Evolutionary conservation across 768 basidiomycete species (phyloP).

Genomic region (Panaeolus cyanescens): DNA sequence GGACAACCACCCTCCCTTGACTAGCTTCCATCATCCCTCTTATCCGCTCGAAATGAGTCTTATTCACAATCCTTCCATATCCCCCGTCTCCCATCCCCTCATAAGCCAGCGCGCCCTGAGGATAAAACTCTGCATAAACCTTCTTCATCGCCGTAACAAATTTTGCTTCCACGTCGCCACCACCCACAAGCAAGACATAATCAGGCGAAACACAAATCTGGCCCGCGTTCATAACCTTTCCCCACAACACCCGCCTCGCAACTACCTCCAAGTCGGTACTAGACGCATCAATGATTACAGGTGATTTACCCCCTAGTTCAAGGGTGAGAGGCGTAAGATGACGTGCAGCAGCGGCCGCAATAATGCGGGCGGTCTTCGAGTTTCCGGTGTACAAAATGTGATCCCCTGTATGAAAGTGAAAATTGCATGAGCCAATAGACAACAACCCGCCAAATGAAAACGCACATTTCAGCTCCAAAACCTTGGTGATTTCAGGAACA

Average conservation of each 20-base stretch:
- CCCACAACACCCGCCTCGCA: slow-evolving; percentile 68
- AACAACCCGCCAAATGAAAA: not conserved
- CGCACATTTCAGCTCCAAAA: slow-evolving; percentile 14
- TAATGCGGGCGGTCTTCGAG: slow-evolving; percentile 45
- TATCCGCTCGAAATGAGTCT: slow-evolving; percentile 55
- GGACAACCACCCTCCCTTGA: slow-evolving; percentile 56
- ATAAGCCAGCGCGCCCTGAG: slow-evolving; percentile 51
- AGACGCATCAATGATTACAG: slow-evolving; percentile 39
- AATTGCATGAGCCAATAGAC: no score
- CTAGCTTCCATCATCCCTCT: slow-evolving; percentile 52
- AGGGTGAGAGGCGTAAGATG: slow-evolving; percentile 57
- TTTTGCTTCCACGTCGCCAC: slow-evolving; percentile 40
- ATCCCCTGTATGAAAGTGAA: slow-evolving; percentile 23
- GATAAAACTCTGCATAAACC: slow-evolving; percentile 51
- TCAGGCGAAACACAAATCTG: slow-evolving; percentile 70
- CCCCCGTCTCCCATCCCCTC: not conserved
- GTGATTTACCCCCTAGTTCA: slow-evolving; percentile 57
- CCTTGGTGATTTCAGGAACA: slow-evolving; percentile 9
- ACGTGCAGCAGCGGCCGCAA: slow-evolving; percentile 53
- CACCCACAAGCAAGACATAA: slow-evolving; percentile 30
- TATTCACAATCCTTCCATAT: slow-evolving; percentile 55
- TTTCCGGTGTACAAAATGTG: slow-evolving; percentile 52
- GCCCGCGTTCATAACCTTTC: slow-evolving; percentile 65
- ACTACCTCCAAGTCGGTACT: slow-evolving; percentile 44
- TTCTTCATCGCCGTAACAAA: slow-evolving; percentile 47